Base-by-base conservation (phyloP, 2,329 filamentous ascomycete species). In the Sclerotinia glacialis region DNA sequence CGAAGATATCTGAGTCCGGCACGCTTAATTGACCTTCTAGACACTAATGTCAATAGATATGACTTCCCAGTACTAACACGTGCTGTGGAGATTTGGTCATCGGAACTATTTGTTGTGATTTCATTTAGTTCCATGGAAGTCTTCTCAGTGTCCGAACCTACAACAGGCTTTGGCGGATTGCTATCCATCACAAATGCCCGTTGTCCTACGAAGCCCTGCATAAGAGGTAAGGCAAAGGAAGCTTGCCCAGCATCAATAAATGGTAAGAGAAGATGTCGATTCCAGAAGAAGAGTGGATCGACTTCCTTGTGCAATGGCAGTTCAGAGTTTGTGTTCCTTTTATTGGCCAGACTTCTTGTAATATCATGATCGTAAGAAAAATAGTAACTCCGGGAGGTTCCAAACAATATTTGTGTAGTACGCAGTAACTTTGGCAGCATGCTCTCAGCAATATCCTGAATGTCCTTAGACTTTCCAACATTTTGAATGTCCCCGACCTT, bases 291-390 rank as follows among this genome's bases (percentile, higher is more conserved):
- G 75, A 88, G 78, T 42, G 86, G 84, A 76, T 97, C 92, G 28
- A 89, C 92, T 67, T 86, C 83, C 69, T 86, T 86, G 76, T 92
- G 85, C 5, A 97, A 80, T 7, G 93, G 88, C 5, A 85, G 71
- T 55, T 83, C 82, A 18, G 79, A 78, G 54, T 78, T 77, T 72
- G 80, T 78, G 47, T 77, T 76, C 63, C 77, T 76, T 4, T 74
- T 75, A 65, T 76, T 81, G 3, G 79, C 78, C 65, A 87, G 74
- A 69, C 85, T 87, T 66, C 89, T 85, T 0, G 95, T 98, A 61
- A 99, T 85, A 76, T 99, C 93, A 76, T 94, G 85, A 71, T 99
- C 95, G 77, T 99, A 97, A 0, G 93, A 93, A 77, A 94, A 99
- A 80, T 90, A 98, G 78, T 97, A 98, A 76, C 92, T 97, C 69